Conservation (phyloP, 805 yeast genomes). For the Candida sphagnicola region DNA sequence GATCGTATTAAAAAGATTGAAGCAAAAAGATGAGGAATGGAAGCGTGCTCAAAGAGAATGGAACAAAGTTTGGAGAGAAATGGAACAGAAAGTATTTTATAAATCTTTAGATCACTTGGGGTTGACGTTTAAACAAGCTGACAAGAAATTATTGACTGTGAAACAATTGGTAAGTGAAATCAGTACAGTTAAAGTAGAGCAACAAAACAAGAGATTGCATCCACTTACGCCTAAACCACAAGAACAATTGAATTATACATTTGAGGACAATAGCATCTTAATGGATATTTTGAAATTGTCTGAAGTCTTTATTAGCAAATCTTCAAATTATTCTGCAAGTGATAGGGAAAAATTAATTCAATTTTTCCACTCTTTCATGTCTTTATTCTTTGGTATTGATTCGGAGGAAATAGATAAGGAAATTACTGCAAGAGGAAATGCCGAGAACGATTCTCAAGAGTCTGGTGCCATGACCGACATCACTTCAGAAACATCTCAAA, state of each 20-base stretch:
- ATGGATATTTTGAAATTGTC: conserved; percentile 70
- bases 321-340: conserved; percentile 69
- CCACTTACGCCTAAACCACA: conserved; percentile 88
- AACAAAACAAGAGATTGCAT: conserved; percentile 77
- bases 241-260: conserved; percentile 58
- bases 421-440: conserved; percentile 14
- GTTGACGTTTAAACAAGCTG: conserved; percentile 93
- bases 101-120: conserved; percentile 95
- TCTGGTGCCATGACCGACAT: conserved; percentile 13
- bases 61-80: conserved; percentile 98
- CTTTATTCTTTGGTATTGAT: conserved; percentile 66
- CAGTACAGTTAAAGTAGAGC: conserved; percentile 88
- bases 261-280: conserved; percentile 64
- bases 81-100: conserved; percentile 91
- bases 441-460: conserved; percentile 14
- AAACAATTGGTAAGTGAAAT: conserved; percentile 89
- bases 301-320: conserved; percentile 60
- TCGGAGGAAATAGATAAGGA: conserved; percentile 44
- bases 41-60: conserved; percentile 96
- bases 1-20: conserved; percentile 82
- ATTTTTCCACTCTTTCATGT: conserved; percentile 66
- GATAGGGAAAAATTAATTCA: conserved; percentile 76
- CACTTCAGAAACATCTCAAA: conserved; percentile 10
- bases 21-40: conserved; percentile 99
- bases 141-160: conserved; percentile 84